Base-by-base conservation (phyloP, 192 early-diverging fungal species). In the Mortierella alpina region DNA sequence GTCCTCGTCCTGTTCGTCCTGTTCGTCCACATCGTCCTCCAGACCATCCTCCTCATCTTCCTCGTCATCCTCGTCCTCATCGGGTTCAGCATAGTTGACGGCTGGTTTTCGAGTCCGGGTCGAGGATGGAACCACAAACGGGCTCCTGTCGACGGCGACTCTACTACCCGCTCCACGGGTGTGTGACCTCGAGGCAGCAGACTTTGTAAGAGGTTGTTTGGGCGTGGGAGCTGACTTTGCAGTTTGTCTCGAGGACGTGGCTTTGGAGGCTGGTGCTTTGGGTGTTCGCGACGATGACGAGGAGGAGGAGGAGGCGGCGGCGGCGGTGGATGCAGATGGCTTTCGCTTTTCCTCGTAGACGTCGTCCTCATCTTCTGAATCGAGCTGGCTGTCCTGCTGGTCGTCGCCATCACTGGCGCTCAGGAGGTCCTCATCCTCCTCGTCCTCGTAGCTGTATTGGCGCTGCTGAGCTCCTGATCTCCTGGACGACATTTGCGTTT, bases 71-170 rank as follows among this genome's bases (percentile, higher is more conserved):
- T 72, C 65, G 15, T 79, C 69, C 40, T 79, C 76, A 15, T 80
- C 77, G 10, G 77, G 77, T 10, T 80, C 77, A 59, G 77, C 59
- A 80, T 80, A 80, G 60, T 72, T 80, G 51, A 80, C 70, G 46
- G 77, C 70, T 3, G 69, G 57, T 50, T 80, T 80, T 17, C 77
- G 77, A 23, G 70, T 50, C 18, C 77, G 57, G 2, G 69, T 80
- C 6, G 77, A 72, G 13, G 77, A 72, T 2, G 77, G 70, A 10
- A 54, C 60, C 1, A 59, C 60, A 48, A 72, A 72, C 17, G 57
- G 15, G 20, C 48, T 80, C 39, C 70, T 54, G 46, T 64, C 69
- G 1, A 54, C 60, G 13, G 68, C 53, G 51, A 22, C 40, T 13
- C 18, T 51, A 4, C 53, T 22, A 1, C 66, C 44, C 17, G 39